Percentiles rank a stretch among this genome's conserved stretches.
Conservation (phyloP, 2,329 filamentous ascomycete genomes). For the Gaeumannomyces tritici region DNA sequence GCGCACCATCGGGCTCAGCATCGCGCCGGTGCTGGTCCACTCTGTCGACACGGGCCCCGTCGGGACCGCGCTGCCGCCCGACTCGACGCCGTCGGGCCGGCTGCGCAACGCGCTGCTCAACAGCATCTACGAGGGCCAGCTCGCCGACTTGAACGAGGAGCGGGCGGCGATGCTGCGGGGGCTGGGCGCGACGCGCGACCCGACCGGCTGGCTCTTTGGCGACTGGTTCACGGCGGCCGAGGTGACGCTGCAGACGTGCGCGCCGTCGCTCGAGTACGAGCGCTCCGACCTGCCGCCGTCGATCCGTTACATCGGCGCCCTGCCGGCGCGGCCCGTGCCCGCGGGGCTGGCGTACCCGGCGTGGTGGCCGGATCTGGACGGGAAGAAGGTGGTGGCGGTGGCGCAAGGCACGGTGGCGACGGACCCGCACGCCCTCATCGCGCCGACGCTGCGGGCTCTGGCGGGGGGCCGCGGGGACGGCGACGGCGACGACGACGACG, state of each 20-base stretch:
- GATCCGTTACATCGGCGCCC: slow-evolving; percentile 32
- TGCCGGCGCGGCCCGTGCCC: slow-evolving; percentile 22
- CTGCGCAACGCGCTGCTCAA: slow-evolving; percentile 7
- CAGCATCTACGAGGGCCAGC: neutral
- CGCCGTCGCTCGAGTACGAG: slow-evolving; percentile 27
- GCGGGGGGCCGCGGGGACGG: too few species aligned
- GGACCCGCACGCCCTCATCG: slow-evolving; percentile 29
- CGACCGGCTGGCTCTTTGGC: neutral
- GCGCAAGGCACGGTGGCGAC: slow-evolving; percentile 35
- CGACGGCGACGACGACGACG: too few species aligned
- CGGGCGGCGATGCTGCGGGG: neutral
- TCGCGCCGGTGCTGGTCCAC: neutral
- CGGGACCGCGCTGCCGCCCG: slow-evolving; percentile 4
- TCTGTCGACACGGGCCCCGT: slow-evolving; percentile 8
- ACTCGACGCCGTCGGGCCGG: slow-evolving; percentile 3
- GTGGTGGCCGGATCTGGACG: slow-evolving; percentile 33
- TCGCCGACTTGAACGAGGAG: neutral
- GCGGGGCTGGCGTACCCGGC: slow-evolving; percentile 21
- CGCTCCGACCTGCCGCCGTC: slow-evolving; percentile 23
- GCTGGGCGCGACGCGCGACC: neutral
- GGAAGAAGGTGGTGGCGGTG: slow-evolving; percentile 32
- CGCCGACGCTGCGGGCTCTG: slow-evolving; percentile 33
- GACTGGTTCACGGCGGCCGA: slow-evolving; percentile 15
- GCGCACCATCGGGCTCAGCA: slow-evolving; percentile 2
- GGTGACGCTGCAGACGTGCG: slow-evolving; percentile 25